Evolutionary conservation across 2,329 filamentous ascomycete species (phyloP), one percentile per base, ranked within the genome.

Genomic region (Fusarium musae): DNA sequence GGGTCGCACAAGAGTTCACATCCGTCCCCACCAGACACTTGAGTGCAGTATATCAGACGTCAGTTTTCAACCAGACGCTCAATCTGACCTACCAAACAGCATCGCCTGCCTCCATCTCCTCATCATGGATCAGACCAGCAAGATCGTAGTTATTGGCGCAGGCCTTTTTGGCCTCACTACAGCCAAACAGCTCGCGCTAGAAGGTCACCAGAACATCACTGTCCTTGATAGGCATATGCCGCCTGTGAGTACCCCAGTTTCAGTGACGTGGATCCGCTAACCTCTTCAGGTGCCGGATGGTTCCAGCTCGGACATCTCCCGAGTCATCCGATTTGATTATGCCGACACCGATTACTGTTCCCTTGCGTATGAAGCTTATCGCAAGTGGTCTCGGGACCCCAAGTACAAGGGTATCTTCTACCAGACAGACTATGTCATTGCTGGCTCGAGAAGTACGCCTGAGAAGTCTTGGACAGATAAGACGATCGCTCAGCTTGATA

Each of bases 331-430:
- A 8, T 74, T 79, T 57, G 92, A 93, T 82, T 93, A 93, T 73
- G 88, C 89, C 21, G 86, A 90, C 69, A 80, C 85, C 2, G 84
- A 87, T 19, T 93, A 93, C 78, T 85, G 89, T 10, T 80, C 82
- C 32, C 86, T 93, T 28, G 90, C 88, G 10, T 61, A 66, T 15
- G 70, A 75, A 16, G 73, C 72, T 3, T 75, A 75, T 47, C 37
- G 34, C 21, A 59, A 54, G 12, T 75, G 73, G 73, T 59, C 57
- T 1, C 50, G 42, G 28, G 23, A 53, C 1, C 63, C 56, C 17
- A 75, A 71, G 28, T 75, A 75, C 23, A 58, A 64, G 23, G 70
- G 64, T 6, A 69, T 66, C 9, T 70, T 75, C n/a, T 66, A 50
- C 17, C 66, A 56, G 6, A 30, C 61, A 9, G 30, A 50, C 10